A percentile compares a stretch with the other conserved stretches of the same genome.
phyloP scores from a whole-genome alignment of 2,329 filamentous ascomycete genomes.

The Colletotrichum sp. region DNA sequence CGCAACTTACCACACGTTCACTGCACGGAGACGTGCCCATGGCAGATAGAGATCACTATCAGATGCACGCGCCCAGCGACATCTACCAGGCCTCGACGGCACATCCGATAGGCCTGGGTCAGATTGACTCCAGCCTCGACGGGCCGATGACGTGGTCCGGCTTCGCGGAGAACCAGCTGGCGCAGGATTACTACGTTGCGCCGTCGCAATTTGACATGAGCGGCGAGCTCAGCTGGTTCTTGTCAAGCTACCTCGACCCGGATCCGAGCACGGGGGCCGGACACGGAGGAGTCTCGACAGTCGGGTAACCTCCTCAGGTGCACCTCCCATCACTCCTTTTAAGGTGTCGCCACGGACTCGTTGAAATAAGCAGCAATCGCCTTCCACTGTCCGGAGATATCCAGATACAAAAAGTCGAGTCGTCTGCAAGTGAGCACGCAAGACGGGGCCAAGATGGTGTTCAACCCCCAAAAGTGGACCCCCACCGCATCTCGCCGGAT shows the following conservation, averaged over 20 bases:
- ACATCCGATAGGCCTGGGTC: not conserved
- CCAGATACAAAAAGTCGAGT: not conserved
- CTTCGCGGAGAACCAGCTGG: slow-evolving; percentile 5
- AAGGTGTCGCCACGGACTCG: not conserved
- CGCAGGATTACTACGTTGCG: not conserved
- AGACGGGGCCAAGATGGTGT: slow-evolving; percentile 10
- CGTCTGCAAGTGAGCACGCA: not conserved
- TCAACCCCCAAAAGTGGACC: not conserved
- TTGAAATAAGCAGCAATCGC: not conserved
- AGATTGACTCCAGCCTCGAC: not conserved
- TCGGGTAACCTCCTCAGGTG: fast-evolving
- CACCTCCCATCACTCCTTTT: not conserved
- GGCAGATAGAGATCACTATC: not conserved
- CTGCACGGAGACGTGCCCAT: not conserved
- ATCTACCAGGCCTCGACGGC: not conserved
- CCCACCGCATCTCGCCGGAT: slow-evolving; percentile 5
- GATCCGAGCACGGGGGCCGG: not conserved
- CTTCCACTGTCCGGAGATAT: not conserved
- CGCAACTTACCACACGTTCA: not conserved
- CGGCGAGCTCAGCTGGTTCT: slow-evolving; percentile 8
- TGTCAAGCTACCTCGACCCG: slow-evolving; percentile 3
- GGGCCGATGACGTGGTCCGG: not conserved
- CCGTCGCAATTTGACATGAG: slow-evolving; percentile 12
- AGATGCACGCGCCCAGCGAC: not conserved
- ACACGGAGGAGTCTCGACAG: not conserved